Conservation (phyloP, 164 flowering plant genomes). For the Warburgia ugandensis region DNA sequence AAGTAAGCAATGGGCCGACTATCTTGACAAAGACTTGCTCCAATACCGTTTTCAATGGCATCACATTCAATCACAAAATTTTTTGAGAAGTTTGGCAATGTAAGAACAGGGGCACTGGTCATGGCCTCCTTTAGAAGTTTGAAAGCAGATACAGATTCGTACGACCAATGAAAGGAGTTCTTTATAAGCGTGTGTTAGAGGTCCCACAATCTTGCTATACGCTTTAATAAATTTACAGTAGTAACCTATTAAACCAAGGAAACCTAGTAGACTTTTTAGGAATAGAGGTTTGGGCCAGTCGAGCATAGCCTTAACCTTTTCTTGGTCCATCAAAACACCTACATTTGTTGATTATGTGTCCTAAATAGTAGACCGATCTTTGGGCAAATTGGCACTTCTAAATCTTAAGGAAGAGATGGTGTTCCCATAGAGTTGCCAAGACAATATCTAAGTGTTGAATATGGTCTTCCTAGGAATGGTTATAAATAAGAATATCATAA, state of each 20-base stretch:
- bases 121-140: background rate
- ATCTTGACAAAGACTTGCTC: background rate
- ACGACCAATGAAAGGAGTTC: background rate
- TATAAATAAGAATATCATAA: conserved; percentile 1
- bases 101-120: background rate
- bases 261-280: background rate
- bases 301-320: background rate
- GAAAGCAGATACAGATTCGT: background rate
- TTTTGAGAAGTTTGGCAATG: background rate
- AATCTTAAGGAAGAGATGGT: background rate
- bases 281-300: background rate
- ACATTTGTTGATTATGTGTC: background rate
- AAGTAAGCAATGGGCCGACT: background rate
- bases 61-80: background rate
- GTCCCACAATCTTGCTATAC: background rate
- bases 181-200: background rate
- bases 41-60: background rate
- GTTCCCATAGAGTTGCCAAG: background rate
- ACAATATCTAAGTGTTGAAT: background rate
- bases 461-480: background rate
- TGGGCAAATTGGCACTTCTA: background rate
- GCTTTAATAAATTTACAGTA: background rate
- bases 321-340: background rate
- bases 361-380: background rate
- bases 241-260: background rate